A percentile compares a stretch with the other conserved stretches of the same genome.
Evolutionary conservation across 2,329 filamentous ascomycete genomes (phyloP).

Genomic region (Dactylellina parvicollis): DNA sequence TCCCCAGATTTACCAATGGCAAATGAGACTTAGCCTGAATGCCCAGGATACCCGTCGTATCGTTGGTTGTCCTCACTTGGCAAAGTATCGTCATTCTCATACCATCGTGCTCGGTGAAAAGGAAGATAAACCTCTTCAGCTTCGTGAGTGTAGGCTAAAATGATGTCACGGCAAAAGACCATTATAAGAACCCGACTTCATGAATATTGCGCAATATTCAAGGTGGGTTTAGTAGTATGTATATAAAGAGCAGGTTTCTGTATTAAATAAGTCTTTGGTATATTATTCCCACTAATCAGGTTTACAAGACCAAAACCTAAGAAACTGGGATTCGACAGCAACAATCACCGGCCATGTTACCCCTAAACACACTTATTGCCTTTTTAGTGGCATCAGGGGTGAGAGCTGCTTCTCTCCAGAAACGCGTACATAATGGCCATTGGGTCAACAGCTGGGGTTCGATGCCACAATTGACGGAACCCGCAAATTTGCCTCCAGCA

Average conservation of each 20-base stretch:
- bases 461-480: constrained; percentile 74
- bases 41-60: constrained; percentile 3
- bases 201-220: too few species aligned
- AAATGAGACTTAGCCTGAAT: constrained; percentile 45
- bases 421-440: constrained; percentile 59
- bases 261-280: too few species aligned
- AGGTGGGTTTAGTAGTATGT: neutral
- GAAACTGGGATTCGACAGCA: neutral
- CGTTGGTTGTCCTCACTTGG: too few species aligned
- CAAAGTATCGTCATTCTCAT: constrained; percentile 4
- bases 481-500: constrained; percentile 69
- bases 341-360: constrained; percentile 28
- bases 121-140: constrained; percentile 23
- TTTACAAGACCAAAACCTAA: too few species aligned
- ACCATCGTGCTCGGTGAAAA: constrained; percentile 28
- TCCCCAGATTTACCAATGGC: constrained; percentile 43
- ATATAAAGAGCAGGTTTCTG: neutral
- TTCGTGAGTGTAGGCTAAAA: constrained; percentile 49
- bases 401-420: constrained; percentile 29
- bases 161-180: constrained; percentile 38
- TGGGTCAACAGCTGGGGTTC: constrained; percentile 74
- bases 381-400: constrained; percentile 24
- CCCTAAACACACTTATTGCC: constrained; percentile 29
- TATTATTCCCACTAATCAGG: too few species aligned
- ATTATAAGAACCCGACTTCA: neutral